These are phyloP conservation scores for Spergularia marina DNA, from an alignment of 148 eudicot species.

Conservation along the genomic window DNA sequence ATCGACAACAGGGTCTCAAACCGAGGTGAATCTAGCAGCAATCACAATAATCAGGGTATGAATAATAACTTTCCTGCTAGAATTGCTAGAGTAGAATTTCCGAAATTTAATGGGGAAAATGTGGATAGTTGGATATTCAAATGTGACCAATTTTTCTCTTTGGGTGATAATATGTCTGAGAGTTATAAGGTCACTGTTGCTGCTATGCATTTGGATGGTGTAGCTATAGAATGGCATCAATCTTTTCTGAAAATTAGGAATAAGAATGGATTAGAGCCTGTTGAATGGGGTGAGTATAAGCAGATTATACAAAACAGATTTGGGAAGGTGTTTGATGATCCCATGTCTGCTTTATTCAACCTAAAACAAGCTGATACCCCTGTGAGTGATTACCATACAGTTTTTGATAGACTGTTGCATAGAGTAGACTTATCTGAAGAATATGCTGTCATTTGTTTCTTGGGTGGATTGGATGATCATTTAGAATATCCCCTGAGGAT, in stretches of 20 bases:
- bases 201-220: neutral
- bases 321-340: slow-evolving; percentile 5
- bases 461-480: neutral
- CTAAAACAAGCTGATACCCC: neutral
- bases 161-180: no score
- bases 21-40: no score
- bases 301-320: neutral
- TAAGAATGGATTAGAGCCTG: neutral
- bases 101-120: no score
- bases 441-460: neutral
- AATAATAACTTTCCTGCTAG: no score
- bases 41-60: no score
- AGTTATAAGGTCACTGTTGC: neutral
- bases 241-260: neutral
- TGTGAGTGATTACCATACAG: neutral
- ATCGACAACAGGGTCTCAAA: no score
- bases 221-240: slow-evolving; percentile 1
- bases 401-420: neutral
- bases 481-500: neutral
- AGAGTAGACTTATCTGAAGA: neutral
- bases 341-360: neutral
- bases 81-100: no score
- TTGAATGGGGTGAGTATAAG: neutral
- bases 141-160: no score
- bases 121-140: no score